Evolutionary conservation across 331 rosid genomes (phyloP).

Genomic region (Pyrus hybrid): DNA sequence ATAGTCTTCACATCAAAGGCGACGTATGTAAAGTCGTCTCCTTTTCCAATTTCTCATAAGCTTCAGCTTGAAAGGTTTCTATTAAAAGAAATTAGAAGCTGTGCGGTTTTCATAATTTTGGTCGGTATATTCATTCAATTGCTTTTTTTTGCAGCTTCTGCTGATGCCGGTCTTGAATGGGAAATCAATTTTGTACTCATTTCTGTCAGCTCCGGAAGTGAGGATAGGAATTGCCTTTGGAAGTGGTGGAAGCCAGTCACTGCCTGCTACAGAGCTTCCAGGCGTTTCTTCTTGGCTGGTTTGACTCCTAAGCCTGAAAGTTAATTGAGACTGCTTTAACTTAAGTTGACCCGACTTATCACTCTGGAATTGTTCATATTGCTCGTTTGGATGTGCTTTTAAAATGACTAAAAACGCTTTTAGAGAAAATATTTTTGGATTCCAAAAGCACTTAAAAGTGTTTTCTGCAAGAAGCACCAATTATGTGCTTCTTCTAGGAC

Average conservation of each 20-base stretch:
- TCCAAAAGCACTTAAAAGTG: too few relatives aligned
- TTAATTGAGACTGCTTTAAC: background rate
- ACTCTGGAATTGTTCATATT: too few relatives aligned
- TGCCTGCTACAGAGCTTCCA: slow-evolving; percentile 95
- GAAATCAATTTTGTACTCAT: slow-evolving; percentile 68
- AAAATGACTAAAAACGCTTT: too few relatives aligned
- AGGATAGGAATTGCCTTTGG: slow-evolving; percentile 94
- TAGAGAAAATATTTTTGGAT: too few relatives aligned
- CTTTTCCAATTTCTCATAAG: background rate
- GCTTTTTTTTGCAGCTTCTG: slow-evolving; percentile 50
- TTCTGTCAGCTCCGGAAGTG: slow-evolving; percentile 79
- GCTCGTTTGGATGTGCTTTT: too few relatives aligned
- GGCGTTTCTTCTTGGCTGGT: slow-evolving; percentile 97
- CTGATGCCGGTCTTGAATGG: slow-evolving; percentile 76
- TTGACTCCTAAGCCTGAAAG: slow-evolving; percentile 18
- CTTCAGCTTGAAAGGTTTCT: background rate
- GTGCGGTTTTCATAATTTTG: background rate
- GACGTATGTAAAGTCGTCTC: slow-evolving; percentile 54
- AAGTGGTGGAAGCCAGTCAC: slow-evolving; percentile 93
- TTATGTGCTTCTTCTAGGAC: too few relatives aligned
- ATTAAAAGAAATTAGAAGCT: background rate
- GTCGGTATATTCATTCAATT: slow-evolving; percentile 1
- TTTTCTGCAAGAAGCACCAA: too few relatives aligned
- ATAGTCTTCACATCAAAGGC: slow-evolving; percentile 93
- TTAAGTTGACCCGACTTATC: background rate